Percentiles rank a stretch among this genome's conserved stretches.
Conservation (phyloP, 768 basidiomycete species). For the Hericium rajendrae region DNA sequence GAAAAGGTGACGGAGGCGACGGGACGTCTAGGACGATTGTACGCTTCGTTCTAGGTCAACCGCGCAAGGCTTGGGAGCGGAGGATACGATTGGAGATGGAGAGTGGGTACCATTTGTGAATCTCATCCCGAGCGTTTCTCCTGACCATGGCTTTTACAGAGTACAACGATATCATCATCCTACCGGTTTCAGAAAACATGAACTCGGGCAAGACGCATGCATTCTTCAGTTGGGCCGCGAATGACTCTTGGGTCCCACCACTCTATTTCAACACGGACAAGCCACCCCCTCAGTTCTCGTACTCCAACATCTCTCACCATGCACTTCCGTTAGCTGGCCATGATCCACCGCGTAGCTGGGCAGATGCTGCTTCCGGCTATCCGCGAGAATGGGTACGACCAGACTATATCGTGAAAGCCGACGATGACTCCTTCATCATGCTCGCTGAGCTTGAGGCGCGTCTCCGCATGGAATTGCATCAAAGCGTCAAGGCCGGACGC, state of each 20-base stretch:
- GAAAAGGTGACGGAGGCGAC: slow-evolving; percentile 52
- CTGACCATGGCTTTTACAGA: slow-evolving; percentile 29
- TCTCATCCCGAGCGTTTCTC: too few species aligned
- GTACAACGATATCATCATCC: slow-evolving; percentile 78
- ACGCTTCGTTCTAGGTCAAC: slow-evolving; percentile 83
- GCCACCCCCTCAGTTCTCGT: slow-evolving; percentile 47
- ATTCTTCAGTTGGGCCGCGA: slow-evolving; percentile 89
- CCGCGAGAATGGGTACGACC: slow-evolving; percentile 70
- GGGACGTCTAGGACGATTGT: slow-evolving; percentile 81
- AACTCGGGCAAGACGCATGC: slow-evolving; percentile 88
- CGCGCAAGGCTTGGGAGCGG: slow-evolving; percentile 69
- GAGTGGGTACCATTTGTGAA: slow-evolving; percentile 39
- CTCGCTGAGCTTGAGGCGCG: slow-evolving; percentile 90
- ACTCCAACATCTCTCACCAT: slow-evolving; percentile 46
- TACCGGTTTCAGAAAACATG: slow-evolving; percentile 90
- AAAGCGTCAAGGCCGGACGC: background rate
- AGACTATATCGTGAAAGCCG: slow-evolving; percentile 88
- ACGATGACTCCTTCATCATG: slow-evolving; percentile 95
- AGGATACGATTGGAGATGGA: slow-evolving; percentile 85
- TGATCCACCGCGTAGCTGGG: slow-evolving; percentile 53
- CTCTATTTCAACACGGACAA: slow-evolving; percentile 42
- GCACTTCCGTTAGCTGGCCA: slow-evolving; percentile 62
- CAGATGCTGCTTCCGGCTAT: slow-evolving; percentile 35
- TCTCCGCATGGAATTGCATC: slow-evolving; percentile 66
- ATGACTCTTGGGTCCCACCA: slow-evolving; percentile 86